These are phyloP conservation scores for Crithidia bombi DNA, from an alignment of 208 protist genomes.

Conservation along the genomic window DNA sequence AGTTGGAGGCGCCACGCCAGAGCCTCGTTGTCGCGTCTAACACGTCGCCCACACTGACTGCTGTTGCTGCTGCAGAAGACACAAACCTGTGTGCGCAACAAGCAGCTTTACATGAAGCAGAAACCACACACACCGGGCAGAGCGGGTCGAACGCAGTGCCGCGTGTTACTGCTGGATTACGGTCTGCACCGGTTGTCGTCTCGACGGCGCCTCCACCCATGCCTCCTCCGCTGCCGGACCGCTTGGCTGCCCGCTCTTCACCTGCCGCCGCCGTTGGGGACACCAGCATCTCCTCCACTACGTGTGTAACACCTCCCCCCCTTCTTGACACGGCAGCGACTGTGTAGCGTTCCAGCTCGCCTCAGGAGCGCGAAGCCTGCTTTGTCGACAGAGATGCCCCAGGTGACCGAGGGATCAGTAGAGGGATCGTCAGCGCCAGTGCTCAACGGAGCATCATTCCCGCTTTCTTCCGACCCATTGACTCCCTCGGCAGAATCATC, in stretches of 20 bases:
- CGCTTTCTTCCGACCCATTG: too few species aligned
- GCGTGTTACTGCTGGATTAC: not conserved
- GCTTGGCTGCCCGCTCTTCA: not conserved
- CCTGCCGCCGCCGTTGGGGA: not conserved
- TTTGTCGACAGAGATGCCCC: not conserved
- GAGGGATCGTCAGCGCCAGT: too few species aligned
- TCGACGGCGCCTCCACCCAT: not conserved
- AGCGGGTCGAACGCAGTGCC: not conserved
- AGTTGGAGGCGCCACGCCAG: too few species aligned
- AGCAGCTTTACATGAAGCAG: not conserved
- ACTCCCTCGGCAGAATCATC: too few species aligned
- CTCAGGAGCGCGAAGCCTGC: too few species aligned
- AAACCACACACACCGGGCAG: not conserved
- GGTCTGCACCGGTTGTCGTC: not conserved
- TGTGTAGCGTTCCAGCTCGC: not conserved
- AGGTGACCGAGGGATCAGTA: not conserved
- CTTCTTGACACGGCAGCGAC: not conserved
- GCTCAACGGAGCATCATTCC: too few species aligned
- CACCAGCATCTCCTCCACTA: not conserved
- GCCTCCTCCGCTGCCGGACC: not conserved
- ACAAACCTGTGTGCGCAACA: too few species aligned
- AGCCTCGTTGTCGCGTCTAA: too few species aligned
- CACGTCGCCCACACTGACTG: too few species aligned
- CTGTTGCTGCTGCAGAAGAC: too few species aligned
- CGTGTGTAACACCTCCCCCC: not conserved